Base-by-base conservation (phyloP, 768 basidiomycete genomes). In the Russula lepida region DNA sequence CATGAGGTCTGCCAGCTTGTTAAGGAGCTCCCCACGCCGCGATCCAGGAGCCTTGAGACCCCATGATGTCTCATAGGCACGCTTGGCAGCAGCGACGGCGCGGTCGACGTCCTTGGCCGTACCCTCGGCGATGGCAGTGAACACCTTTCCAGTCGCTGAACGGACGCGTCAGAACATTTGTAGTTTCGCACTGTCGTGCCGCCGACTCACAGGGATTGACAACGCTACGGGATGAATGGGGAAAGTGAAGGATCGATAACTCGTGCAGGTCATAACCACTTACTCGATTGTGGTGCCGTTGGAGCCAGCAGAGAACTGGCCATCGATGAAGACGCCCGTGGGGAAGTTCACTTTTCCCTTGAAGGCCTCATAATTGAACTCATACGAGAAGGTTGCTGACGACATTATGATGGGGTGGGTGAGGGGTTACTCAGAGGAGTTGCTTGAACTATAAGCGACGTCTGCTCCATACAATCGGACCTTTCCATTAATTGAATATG, bases 281-380 rank as follows among this genome's bases (percentile, higher is more conserved):
- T 67, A 89, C 88, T 88, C 85, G 69, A 91, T 85, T 19, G 79
- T 81, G 21, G 75, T 79, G 3, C 74, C 71, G 6, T 80, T 74
- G 23, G 78, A 75, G 25, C 84, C 82, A 39, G 84, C 81, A 15
- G 81, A 74, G 68, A 81, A 92, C 71, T 89, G 69, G 65, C 84
- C 84, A 67, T 81, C 77, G 69, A 92, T 88, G 76, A 84, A 91
- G 58, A 90, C 68, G 33, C 88, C 86, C 3, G 87, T 86, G 66
- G 76, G 74, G 64, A 88, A 74, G 9, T 75, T 75, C n/a, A 77
- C 75, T 49, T 75, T 74, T 17, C 83, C 84, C 71, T 82, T 86
- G 82, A 72, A 87, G 62, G 73, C 64, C 44, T 74, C 75, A 11
- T 79, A 79, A 50, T 84, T 71, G 64, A 85, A 86, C n/a, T 75